A percentile compares a stretch with the other conserved stretches of the same genome.
phyloP scores from a whole-genome alignment of 2,329 filamentous ascomycete genomes.

The Penicillium vulpinum region DNA sequence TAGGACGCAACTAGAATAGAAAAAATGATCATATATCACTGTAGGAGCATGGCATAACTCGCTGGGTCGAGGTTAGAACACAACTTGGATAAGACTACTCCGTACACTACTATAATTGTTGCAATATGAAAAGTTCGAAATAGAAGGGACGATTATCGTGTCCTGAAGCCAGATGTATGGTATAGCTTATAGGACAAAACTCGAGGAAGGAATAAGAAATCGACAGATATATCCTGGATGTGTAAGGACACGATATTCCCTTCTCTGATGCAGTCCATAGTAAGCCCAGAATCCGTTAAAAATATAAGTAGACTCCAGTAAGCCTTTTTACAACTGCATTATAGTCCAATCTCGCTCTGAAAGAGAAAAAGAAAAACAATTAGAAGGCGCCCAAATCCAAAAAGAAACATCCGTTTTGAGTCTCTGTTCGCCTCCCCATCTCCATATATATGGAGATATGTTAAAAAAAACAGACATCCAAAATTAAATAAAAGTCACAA shows the following conservation, averaged over 20 bases:
- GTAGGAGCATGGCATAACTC: too few species aligned
- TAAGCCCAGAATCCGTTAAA: not conserved
- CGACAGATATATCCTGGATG: not conserved
- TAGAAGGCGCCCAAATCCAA: constrained; percentile 7
- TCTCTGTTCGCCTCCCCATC: constrained; percentile 12
- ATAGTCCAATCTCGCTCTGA: not conserved
- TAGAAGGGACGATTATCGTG: not conserved
- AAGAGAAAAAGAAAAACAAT: not conserved
- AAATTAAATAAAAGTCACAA: constrained; percentile 6
- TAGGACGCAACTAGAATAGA: not conserved
- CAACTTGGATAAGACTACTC: not conserved
- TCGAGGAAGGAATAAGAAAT: not conserved
- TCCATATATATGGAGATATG: not conserved
- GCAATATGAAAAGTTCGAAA: not conserved
- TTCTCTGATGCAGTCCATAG: not conserved
- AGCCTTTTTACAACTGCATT: not conserved
- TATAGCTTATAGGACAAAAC: not conserved
- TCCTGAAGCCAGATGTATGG: not conserved
- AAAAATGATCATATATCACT: too few species aligned
- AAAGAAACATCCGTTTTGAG: constrained; percentile 15
- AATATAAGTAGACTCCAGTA: not conserved
- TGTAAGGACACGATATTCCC: not conserved
- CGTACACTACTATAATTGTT: too few species aligned
- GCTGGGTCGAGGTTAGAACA: not conserved
- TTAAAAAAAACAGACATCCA: constrained; percentile 13